Conservation (phyloP, 2,329 filamentous ascomycete species). For the Geosmithia flava region DNA sequence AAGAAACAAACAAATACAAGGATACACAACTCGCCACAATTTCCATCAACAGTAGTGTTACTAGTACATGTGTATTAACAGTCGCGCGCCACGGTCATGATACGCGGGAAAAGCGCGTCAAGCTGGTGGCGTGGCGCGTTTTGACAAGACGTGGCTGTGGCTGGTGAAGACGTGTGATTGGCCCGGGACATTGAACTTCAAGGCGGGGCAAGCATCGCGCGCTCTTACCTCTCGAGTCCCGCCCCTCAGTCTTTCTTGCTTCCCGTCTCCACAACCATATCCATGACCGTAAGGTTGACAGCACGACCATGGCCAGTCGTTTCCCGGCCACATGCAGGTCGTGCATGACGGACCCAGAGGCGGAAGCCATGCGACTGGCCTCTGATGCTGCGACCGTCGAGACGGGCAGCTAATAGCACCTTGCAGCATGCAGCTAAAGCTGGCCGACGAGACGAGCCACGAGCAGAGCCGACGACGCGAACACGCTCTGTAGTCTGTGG, state of each 20-base stretch:
- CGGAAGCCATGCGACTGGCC: slow-evolving; percentile 2
- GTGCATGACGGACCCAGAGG: neutral
- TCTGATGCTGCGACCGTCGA: slow-evolving; percentile 1
- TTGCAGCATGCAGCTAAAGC: neutral
- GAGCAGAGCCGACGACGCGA: neutral
- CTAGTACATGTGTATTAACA: too few species aligned
- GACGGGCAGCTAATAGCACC: neutral
- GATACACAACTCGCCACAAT: too few species aligned
- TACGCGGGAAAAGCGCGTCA: neutral
- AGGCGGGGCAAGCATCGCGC: neutral
- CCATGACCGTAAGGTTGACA: neutral
- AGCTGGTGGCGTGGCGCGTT: neutral
- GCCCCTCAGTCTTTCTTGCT: neutral
- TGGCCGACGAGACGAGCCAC: neutral
- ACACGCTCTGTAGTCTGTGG: neutral
- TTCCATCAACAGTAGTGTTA: too few species aligned
- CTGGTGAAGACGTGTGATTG: neutral
- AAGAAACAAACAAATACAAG: too few species aligned
- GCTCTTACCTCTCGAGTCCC: too few species aligned
- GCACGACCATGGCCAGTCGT: neutral
- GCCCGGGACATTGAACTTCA: neutral
- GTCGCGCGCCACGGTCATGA: neutral
- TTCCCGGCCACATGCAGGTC: neutral
- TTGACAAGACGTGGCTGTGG: neutral
- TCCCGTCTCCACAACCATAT: too few species aligned